Conservation (phyloP, 176 grass and related monocot species). For the Thinopyrum elongatum region DNA sequence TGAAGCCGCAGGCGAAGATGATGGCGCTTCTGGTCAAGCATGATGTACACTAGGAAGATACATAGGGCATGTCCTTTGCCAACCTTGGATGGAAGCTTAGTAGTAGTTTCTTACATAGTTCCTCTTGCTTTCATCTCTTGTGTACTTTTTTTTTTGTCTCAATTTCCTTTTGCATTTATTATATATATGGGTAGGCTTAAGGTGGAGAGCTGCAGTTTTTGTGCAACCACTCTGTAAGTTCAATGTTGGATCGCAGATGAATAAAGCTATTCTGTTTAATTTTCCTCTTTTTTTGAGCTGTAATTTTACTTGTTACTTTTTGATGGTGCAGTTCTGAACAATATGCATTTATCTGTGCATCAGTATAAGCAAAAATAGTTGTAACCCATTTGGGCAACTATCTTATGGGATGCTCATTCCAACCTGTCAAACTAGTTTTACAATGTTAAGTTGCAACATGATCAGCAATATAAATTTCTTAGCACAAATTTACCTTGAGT, state of each 20-base stretch:
- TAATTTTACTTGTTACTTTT: conserved; percentile 9
- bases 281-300: conserved; percentile 1
- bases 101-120: conserved; percentile 34
- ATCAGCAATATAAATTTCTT: too few relatives aligned
- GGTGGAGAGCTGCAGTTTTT: conserved; percentile 54
- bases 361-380: background rate
- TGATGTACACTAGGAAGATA: conserved; percentile 10
- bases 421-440: too few relatives aligned
- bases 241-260: background rate
- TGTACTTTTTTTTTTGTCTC: background rate
- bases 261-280: conserved; percentile 31
- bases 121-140: background rate
- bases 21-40: background rate
- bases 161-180: background rate
- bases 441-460: too few relatives aligned
- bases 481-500: too few relatives aligned
- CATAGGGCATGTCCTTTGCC: background rate
- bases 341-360: background rate
- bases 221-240: background rate
- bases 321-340: conserved; percentile 31
- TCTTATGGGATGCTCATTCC: too few relatives aligned
- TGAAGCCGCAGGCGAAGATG: too few relatives aligned
- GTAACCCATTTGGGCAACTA: too few relatives aligned
- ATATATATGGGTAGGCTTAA: conserved; percentile 32
- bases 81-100: background rate